Evolutionary conservation across 1,284 basidiomycete genomes (phyloP).

Genomic region (Thelephora terrestris): DNA sequence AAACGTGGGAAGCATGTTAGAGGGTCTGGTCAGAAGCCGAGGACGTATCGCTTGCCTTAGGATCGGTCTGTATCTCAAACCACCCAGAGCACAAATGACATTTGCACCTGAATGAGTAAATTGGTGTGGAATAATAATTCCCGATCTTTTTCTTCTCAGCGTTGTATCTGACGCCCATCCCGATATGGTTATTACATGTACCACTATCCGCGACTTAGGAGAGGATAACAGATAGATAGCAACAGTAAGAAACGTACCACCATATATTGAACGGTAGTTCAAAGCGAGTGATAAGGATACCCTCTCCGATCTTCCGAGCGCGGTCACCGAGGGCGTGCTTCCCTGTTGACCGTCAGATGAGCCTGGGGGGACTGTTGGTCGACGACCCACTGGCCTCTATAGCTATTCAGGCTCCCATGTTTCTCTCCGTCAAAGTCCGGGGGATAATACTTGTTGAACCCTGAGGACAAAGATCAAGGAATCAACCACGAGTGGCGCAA

Average conservation of each 20-base stretch:
- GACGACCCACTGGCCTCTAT: constrained; percentile 42
- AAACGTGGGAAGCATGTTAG: constrained; percentile 1
- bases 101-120: constrained; percentile 93
- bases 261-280: constrained; percentile 96
- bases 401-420: constrained; percentile 74
- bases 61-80: constrained; percentile 98
- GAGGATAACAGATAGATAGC: not conserved
- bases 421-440: constrained; percentile 83
- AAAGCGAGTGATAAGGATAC: constrained; percentile 88
- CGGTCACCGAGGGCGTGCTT: constrained; percentile 92
- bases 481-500: not conserved
- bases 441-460: constrained; percentile 90
- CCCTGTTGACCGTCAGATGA: constrained; percentile 35
- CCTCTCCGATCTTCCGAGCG: constrained; percentile 88
- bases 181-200: constrained; percentile 89
- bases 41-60: constrained; percentile 50
- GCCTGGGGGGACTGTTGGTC: not conserved
- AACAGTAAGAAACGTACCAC: constrained; percentile 56
- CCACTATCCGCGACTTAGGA: constrained; percentile 36
- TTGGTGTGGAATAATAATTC: constrained; percentile 91
- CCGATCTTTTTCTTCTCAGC: constrained; percentile 97
- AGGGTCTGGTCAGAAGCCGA: not conserved
- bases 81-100: constrained; percentile 88
- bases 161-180: constrained; percentile 97
- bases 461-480: constrained; percentile 17